Conservation (phyloP, 441 rosid species). For the Euphorbia schlechtendalii region DNA sequence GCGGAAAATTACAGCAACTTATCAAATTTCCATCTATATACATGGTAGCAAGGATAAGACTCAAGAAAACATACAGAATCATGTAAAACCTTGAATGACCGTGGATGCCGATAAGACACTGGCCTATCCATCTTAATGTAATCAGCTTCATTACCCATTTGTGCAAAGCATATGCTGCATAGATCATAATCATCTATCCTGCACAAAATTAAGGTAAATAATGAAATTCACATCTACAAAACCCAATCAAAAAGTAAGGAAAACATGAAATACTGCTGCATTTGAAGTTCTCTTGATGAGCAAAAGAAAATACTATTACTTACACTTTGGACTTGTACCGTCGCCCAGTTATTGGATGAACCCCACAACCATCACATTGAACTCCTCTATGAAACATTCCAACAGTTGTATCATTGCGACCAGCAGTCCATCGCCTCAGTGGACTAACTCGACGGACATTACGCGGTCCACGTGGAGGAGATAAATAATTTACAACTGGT, state of each 20-base stretch:
- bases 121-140: slow-evolving; percentile 72
- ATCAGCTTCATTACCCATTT: slow-evolving; percentile 62
- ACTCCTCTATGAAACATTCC: slow-evolving; percentile 72
- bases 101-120: slow-evolving; percentile 25
- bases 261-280: background rate
- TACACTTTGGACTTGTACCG: slow-evolving; percentile 90
- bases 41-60: background rate
- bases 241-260: no score
- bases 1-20: background rate
- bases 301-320: slow-evolving; percentile 23
- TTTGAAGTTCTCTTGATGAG: background rate
- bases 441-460: slow-evolving; percentile 13
- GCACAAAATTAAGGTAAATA: slow-evolving; percentile 17
- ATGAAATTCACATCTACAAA: slow-evolving; percentile 5
- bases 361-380: slow-evolving; percentile 86
- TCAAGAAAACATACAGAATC: slow-evolving; percentile 28
- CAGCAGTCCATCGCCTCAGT: slow-evolving; percentile 26
- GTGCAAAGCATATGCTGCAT: slow-evolving; percentile 68
- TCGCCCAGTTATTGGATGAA: slow-evolving; percentile 76
- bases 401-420: slow-evolving; percentile 26
- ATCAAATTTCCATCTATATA: slow-evolving; percentile 6
- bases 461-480: slow-evolving; percentile 19
- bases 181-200: slow-evolving; percentile 82
- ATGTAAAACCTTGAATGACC: slow-evolving; percentile 30
- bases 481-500: slow-evolving; percentile 23